A percentile compares a stretch with the other conserved stretches of the same genome.
phyloP scores from a whole-genome alignment of 2,329 filamentous ascomycete genomes.

The Leptographium wingfieldii region DNA sequence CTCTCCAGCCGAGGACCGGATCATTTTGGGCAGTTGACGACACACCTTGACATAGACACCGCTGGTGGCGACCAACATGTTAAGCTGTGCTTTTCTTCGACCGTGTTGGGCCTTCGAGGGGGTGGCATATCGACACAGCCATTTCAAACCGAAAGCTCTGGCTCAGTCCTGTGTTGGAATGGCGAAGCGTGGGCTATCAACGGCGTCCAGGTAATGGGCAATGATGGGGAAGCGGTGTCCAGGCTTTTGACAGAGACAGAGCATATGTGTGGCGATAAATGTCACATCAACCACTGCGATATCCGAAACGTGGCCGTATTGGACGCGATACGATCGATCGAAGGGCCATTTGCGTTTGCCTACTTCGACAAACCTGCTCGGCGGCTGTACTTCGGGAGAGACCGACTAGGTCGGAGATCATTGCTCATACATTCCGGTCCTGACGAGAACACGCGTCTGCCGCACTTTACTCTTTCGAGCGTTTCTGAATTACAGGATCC shows the following conservation, averaged over 20 bases:
- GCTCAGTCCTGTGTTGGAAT: conserved; percentile 84
- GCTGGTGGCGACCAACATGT: conserved; percentile 11
- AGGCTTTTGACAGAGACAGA: conserved; percentile 38
- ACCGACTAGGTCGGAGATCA: conserved; percentile 78
- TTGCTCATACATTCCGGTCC: conserved; percentile 41
- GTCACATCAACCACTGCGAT: not conserved
- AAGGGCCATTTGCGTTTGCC: conserved; percentile 82
- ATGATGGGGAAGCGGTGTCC: conserved; percentile 67
- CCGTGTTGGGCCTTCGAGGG: conserved; percentile 83
- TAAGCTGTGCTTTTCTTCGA: conserved; percentile 58
- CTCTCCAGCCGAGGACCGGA: conserved; percentile 49
- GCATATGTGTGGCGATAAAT: conserved; percentile 12
- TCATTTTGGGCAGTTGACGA: conserved; percentile 32
- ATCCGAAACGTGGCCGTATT: conserved; percentile 15
- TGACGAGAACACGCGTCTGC: conserved; percentile 23
- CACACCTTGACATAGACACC: conserved; percentile 14
- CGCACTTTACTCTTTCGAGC: conserved; percentile 53
- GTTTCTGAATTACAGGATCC: conserved; percentile 41
- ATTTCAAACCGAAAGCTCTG: conserved; percentile 40
- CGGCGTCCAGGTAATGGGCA: conserved; percentile 47
- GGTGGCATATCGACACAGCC: conserved; percentile 61
- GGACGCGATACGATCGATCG: conserved; percentile 45
- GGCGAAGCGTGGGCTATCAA: conserved; percentile 82
- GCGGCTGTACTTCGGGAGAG: conserved; percentile 69
- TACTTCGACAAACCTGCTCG: conserved; percentile 55